These are phyloP conservation scores for Termitomyces sp. DNA, from an alignment of 1,284 basidiomycete genomes.

Conservation along the genomic window DNA sequence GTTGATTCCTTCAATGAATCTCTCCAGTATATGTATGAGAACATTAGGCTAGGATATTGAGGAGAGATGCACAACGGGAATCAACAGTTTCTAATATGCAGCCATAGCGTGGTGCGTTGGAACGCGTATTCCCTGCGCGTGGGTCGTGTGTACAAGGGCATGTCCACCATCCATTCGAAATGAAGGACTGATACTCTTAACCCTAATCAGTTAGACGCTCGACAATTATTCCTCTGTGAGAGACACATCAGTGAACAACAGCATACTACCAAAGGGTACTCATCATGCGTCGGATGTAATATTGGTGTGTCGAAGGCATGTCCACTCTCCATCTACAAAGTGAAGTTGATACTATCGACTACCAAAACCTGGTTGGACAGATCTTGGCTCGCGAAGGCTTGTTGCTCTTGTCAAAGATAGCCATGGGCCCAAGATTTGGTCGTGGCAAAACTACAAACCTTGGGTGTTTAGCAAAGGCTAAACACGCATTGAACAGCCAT, in stretches of 20 bases:
- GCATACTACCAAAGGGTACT: neutral
- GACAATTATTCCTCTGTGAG: neutral
- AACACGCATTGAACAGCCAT: neutral
- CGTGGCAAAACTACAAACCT: neutral
- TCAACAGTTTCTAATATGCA: neutral
- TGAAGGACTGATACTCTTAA: neutral
- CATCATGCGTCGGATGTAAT: too few relatives aligned
- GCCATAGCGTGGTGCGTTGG: neutral
- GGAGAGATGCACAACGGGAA: neutral
- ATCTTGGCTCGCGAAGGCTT: neutral
- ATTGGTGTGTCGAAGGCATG: neutral
- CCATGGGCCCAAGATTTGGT: neutral
- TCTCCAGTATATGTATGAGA: neutral
- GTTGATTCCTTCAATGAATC: neutral
- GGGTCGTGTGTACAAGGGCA: neutral
- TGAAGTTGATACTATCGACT: neutral
- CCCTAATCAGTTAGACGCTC: neutral
- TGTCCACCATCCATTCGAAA: neutral
- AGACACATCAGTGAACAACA: neutral
- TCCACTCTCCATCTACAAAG: neutral
- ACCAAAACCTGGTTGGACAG: neutral
- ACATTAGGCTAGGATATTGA: neutral
- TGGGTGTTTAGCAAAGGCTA: neutral
- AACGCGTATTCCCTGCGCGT: neutral
- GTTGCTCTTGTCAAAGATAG: neutral